Percentiles rank a stretch among this genome's conserved stretches.
phyloP scores from a whole-genome alignment of 2,329 filamentous ascomycete genomes.

The Colletotrichum eremochloae region DNA sequence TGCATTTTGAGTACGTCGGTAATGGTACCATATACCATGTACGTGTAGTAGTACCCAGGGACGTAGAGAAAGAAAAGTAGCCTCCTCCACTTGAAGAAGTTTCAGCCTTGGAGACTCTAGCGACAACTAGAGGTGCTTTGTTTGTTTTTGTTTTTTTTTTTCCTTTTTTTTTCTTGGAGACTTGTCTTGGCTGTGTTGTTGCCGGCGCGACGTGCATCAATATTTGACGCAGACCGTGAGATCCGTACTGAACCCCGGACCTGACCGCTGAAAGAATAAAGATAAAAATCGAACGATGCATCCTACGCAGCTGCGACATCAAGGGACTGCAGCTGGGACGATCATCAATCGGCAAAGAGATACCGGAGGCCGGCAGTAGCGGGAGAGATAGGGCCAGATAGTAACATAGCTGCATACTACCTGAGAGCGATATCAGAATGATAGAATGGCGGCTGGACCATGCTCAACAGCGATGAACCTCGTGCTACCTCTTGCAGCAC shows the following conservation, averaged over 20 bases:
- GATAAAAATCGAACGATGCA: constrained; percentile 28
- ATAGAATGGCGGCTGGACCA: too few relatives aligned
- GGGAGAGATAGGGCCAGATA: constrained; percentile 18
- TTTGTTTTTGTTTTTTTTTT: background rate
- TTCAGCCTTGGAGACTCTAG: constrained; percentile 34
- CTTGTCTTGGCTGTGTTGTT: background rate
- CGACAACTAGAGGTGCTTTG: background rate
- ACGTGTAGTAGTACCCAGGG: background rate
- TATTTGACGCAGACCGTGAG: constrained; percentile 10
- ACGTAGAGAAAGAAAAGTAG: background rate
- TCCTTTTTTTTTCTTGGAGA: background rate
- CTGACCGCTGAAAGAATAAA: constrained; percentile 3
- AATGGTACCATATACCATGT: too few relatives aligned
- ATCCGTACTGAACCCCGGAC: constrained; percentile 15
- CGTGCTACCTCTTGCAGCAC: constrained; percentile 1
- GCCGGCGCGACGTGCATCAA: constrained; percentile 1
- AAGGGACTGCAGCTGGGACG: constrained; percentile 8
- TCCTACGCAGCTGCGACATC: constrained; percentile 2
- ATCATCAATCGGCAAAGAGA: constrained; percentile 19
- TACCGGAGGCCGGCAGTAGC: constrained; percentile 12
- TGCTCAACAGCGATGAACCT: background rate
- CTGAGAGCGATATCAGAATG: background rate
- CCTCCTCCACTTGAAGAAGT: constrained; percentile 38
- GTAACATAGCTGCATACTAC: background rate
- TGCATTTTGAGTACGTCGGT: background rate